phyloP scores from a whole-genome alignment of 1,284 basidiomycete genomes.

The Rhizopogon parksii region DNA sequence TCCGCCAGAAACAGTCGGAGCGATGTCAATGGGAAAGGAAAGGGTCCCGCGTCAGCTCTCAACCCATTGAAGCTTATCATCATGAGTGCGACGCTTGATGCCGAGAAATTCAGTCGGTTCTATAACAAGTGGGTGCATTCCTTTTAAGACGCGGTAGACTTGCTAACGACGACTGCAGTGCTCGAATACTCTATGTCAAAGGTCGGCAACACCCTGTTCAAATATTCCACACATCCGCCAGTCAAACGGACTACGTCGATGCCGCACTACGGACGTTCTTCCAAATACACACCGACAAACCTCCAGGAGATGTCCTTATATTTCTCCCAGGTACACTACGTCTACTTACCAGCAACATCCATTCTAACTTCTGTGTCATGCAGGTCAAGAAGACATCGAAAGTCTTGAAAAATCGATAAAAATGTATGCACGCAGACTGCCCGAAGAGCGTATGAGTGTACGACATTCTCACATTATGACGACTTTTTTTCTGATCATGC shows the following conservation, averaged over 20 bases:
- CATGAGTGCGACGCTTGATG: slow-evolving; percentile 97
- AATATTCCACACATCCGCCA: slow-evolving; percentile 65
- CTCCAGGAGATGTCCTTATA: slow-evolving; percentile 85
- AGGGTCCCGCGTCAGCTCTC: slow-evolving; percentile 25
- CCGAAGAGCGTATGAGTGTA: slow-evolving; percentile 47
- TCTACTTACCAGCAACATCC: neutral
- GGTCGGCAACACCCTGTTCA: slow-evolving; percentile 92
- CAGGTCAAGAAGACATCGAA: slow-evolving; percentile 96
- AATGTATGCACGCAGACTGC: slow-evolving; percentile 59
- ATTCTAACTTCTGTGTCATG: neutral
- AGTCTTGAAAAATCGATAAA: slow-evolving; percentile 70
- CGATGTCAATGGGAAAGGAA: slow-evolving; percentile 37
- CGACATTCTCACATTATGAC: slow-evolving; percentile 18
- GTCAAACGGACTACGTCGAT: slow-evolving; percentile 84
- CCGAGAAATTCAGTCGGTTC: slow-evolving; percentile 87
- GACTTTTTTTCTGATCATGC: neutral
- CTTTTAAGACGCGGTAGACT: neutral
- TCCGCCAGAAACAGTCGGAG: slow-evolving; percentile 50
- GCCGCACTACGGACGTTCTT: slow-evolving; percentile 86
- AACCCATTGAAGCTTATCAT: slow-evolving; percentile 84
- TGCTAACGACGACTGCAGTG: slow-evolving; percentile 49
- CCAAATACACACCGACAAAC: slow-evolving; percentile 79
- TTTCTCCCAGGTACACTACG: slow-evolving; percentile 73
- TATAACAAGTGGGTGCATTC: slow-evolving; percentile 62
- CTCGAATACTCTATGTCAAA: slow-evolving; percentile 84